A percentile compares a stretch with the other conserved stretches of the same genome.
Evolutionary conservation across 352 stramenopile genomes (phyloP).

Genomic region (Aphanomyces stellatus): DNA sequence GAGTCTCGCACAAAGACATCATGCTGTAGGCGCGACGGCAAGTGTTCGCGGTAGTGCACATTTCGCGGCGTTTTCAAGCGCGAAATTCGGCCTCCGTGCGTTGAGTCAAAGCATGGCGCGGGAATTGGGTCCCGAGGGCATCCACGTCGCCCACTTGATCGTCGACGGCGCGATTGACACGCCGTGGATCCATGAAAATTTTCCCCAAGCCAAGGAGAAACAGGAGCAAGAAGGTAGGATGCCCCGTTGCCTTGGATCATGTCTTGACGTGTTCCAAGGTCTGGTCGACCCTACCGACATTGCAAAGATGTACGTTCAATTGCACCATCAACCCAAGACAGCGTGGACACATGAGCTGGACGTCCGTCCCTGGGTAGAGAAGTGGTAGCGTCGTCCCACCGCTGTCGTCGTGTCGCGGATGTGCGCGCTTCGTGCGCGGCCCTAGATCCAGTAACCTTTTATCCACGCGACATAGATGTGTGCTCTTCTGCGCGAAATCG

Average conservation of each 20-base stretch:
- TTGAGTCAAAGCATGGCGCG: slow-evolving; percentile 33
- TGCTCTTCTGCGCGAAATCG: too few relatives aligned
- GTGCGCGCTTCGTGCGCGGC: too few relatives aligned
- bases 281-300: slow-evolving; percentile 29
- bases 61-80: slow-evolving; percentile 32
- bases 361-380: slow-evolving; percentile 21
- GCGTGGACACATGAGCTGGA: slow-evolving; percentile 38
- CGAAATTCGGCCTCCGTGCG: slow-evolving; percentile 27
- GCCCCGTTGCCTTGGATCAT: neutral
- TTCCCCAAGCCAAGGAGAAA: slow-evolving; percentile 13
- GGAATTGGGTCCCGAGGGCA: slow-evolving; percentile 30
- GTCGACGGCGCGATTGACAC: slow-evolving; percentile 33
- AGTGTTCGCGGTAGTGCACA: slow-evolving; percentile 24
- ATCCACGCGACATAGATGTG: too few relatives aligned
- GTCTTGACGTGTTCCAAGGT: neutral
- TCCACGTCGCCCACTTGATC: slow-evolving; percentile 35
- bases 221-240: slow-evolving; percentile 8
- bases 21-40: slow-evolving; percentile 26
- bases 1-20: neutral
- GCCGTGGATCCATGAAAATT: slow-evolving; percentile 13
- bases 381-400: too few relatives aligned
- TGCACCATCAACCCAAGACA: slow-evolving; percentile 26
- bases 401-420: too few relatives aligned
- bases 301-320: slow-evolving; percentile 28
- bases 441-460: too few relatives aligned